Evolutionary conservation across 2,329 filamentous ascomycete genomes (phyloP).

Genomic region (Fusarium sp.): DNA sequence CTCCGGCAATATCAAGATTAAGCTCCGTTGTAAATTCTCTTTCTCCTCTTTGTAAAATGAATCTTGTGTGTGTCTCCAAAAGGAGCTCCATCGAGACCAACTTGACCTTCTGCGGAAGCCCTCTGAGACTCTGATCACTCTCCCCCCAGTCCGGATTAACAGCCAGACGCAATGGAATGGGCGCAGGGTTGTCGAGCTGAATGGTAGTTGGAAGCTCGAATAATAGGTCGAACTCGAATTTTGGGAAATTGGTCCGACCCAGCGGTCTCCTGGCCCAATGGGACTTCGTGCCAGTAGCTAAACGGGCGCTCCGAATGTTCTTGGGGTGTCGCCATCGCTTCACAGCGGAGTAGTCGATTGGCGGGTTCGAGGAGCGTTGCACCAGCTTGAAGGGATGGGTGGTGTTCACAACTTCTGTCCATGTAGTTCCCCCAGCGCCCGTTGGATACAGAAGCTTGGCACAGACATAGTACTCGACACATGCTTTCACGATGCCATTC

Average conservation of each 20-base stretch:
- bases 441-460: constrained; percentile 40
- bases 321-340: not conserved
- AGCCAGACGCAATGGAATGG: constrained; percentile 39
- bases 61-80: not conserved
- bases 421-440: not conserved
- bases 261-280: constrained; percentile 51
- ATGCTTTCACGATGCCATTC: not conserved
- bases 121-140: constrained; percentile 29
- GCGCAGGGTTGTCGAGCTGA: constrained; percentile 44
- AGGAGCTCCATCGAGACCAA: constrained; percentile 17
- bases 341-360: constrained; percentile 34
- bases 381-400: constrained; percentile 41
- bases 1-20: not conserved
- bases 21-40: not conserved
- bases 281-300: constrained; percentile 49
- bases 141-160: constrained; percentile 19
- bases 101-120: constrained; percentile 18
- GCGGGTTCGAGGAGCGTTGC: constrained; percentile 1
- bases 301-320: constrained; percentile 36
- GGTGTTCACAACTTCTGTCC: constrained; percentile 16
- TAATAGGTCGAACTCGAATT: constrained; percentile 43
- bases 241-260: constrained; percentile 49
- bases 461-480: constrained; percentile 50
- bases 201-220: constrained; percentile 45
- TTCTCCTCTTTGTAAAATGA: not conserved